Evolutionary conservation across 2,329 filamentous ascomycete genomes (phyloP).

Genomic region (Alternaria gaisen): DNA sequence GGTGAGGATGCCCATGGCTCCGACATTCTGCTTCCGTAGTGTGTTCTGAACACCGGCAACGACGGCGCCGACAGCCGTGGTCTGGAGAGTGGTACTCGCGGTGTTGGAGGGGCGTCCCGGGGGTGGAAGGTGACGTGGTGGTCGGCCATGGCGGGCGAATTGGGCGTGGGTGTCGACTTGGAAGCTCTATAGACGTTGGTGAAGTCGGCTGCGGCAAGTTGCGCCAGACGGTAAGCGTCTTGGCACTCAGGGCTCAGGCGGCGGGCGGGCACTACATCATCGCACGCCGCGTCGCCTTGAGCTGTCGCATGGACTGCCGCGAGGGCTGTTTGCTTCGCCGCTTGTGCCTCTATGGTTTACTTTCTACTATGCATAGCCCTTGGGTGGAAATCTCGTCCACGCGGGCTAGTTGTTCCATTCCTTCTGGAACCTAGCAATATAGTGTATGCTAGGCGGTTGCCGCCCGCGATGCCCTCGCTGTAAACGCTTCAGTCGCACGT

Average conservation of each 20-base stretch:
- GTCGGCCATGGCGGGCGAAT: constrained; percentile 49
- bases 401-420: constrained; percentile 1
- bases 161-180: constrained; percentile 34
- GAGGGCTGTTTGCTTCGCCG: constrained; percentile 6
- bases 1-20: constrained; percentile 81
- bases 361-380: neutral
- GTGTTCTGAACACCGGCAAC: constrained; percentile 86
- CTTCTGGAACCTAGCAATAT: constrained; percentile 1
- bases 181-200: constrained; percentile 8
- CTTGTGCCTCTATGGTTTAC: neutral
- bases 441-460: constrained; percentile 22
- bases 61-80: constrained; percentile 73
- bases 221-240: constrained; percentile 16
- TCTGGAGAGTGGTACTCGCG: constrained; percentile 70
- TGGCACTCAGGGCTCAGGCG: constrained; percentile 8
- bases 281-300: constrained; percentile 14
- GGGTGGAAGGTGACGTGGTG: constrained; percentile 66
- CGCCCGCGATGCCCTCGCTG: constrained; percentile 26
- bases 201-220: constrained; percentile 15
- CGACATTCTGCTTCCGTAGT: constrained; percentile 81
- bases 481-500: constrained; percentile 25
- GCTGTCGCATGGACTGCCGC: neutral
- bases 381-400: neutral
- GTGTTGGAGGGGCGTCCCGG: constrained; percentile 74
- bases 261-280: constrained; percentile 17